Conservation (phyloP, 306 rosid species). For the Hippophae rhamnoides region DNA sequence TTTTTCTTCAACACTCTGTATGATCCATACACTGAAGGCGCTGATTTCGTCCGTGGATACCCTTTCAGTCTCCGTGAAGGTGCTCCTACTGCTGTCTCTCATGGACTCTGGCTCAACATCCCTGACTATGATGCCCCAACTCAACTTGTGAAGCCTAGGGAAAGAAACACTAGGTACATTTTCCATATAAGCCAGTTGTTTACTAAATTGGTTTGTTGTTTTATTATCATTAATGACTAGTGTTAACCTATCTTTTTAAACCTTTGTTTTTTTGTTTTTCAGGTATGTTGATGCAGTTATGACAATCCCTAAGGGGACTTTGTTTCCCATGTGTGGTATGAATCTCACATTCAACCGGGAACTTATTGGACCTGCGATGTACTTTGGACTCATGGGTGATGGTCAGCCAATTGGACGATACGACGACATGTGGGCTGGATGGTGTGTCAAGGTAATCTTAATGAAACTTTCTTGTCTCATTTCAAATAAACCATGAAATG, state of each 20-base stretch:
- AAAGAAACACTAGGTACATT: conserved; percentile 65
- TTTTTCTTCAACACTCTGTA: conserved; percentile 78
- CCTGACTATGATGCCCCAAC: conserved; percentile 92
- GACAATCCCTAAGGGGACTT: conserved; percentile 70
- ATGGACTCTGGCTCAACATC: conserved; percentile 88
- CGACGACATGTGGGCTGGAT: conserved; percentile 96
- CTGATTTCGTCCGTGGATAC: conserved; percentile 83
- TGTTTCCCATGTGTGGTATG: conserved; percentile 96
- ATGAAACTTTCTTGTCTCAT: neutral
- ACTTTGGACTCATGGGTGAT: conserved; percentile 94
- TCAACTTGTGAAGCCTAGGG: conserved; percentile 78
- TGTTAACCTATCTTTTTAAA: neutral
- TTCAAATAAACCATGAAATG: neutral
- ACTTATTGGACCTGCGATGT: conserved; percentile 90
- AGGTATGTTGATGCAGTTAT: conserved; percentile 86
- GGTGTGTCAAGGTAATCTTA: conserved; percentile 71
- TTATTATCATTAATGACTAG: neutral
- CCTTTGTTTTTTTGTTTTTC: conserved; percentile 5
- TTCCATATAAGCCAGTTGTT: neutral
- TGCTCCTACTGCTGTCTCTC: conserved; percentile 64
- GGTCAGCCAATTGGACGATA: conserved; percentile 92
- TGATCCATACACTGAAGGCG: conserved; percentile 78
- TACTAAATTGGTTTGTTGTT: neutral
- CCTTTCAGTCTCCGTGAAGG: conserved; percentile 84
- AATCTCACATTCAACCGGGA: conserved; percentile 71